A percentile compares a stretch with the other conserved stretches of the same genome.
phyloP scores from a whole-genome alignment of 2,329 filamentous ascomycete genomes.

The Aspergillus thermomutatus region DNA sequence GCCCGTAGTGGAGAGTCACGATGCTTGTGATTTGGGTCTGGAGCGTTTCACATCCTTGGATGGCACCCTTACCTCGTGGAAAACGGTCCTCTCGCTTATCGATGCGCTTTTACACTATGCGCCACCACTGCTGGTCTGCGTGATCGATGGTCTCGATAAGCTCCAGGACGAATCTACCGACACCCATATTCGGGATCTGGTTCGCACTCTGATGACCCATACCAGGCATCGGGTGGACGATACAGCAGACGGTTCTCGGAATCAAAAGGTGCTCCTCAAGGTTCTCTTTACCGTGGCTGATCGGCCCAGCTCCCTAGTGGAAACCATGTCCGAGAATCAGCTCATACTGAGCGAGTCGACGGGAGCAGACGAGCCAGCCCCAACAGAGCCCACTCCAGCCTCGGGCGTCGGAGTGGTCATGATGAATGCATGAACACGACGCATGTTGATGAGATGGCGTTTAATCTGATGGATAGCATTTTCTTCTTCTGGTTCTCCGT shows the following conservation, averaged over 20 bases:
- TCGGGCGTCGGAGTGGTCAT: constrained; percentile 28
- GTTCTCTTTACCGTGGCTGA: constrained; percentile 35
- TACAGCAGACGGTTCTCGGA: constrained; percentile 14
- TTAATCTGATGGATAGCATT: background rate
- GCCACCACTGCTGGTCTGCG: constrained; percentile 34
- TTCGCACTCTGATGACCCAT: constrained; percentile 33
- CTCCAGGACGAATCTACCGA: constrained; percentile 33
- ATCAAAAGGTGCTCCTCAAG: constrained; percentile 31
- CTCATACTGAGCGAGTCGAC: constrained; percentile 27
- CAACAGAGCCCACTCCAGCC: constrained; percentile 22
- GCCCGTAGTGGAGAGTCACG: constrained; percentile 34
- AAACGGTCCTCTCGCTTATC: constrained; percentile 33
- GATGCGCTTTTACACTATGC: constrained; percentile 34
- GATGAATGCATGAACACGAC: constrained; percentile 30
- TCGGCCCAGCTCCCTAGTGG: constrained; percentile 27
- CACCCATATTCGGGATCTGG: constrained; percentile 29
- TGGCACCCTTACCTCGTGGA: constrained; percentile 34
- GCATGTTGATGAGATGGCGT: background rate
- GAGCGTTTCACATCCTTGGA: constrained; percentile 35
- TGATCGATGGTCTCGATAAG: constrained; percentile 35
- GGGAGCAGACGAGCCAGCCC: constrained; percentile 14
- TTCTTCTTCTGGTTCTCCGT: constrained; percentile 1
- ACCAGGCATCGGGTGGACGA: constrained; percentile 22
- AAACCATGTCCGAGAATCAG: constrained; percentile 32
- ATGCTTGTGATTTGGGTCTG: constrained; percentile 30